Conservation (phyloP, 345 rosid genomes). For the Anacardium occidentale region DNA sequence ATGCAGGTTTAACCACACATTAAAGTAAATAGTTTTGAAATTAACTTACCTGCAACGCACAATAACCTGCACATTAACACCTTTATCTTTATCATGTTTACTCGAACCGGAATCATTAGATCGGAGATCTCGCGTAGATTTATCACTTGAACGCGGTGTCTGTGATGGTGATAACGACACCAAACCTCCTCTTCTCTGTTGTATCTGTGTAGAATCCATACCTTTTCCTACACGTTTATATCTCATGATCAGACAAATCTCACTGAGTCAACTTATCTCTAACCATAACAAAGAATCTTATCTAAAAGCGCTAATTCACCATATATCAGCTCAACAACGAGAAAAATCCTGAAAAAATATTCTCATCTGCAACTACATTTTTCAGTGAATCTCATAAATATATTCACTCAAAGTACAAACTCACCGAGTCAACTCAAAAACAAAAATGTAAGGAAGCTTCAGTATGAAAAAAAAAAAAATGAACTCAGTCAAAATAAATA, state of each 20-base stretch:
- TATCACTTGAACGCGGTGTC: conserved; percentile 90
- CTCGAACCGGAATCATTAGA: conserved; percentile 67
- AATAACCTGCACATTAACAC: conserved; percentile 95
- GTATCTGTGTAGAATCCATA: conserved; percentile 55
- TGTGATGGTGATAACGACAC: conserved; percentile 78
- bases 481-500: neutral
- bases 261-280: conserved; percentile 29
- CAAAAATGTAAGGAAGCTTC: neutral
- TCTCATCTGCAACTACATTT: neutral
- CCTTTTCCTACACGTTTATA: conserved; percentile 6
- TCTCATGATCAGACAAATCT: conserved; percentile 12
- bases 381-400: conserved; percentile 8
- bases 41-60: conserved; percentile 84
- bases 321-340: neutral
- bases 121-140: conserved; percentile 80
- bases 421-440: conserved; percentile 15
- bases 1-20: neutral
- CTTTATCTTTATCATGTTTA: conserved; percentile 84
- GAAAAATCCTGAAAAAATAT: neutral
- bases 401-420: neutral
- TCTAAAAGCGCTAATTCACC: conserved; percentile 15
- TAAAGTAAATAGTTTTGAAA: neutral
- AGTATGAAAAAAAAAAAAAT: neutral
- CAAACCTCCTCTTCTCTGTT: conserved; percentile 69
- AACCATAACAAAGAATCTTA: conserved; percentile 23